phyloP scores from a whole-genome alignment of 495 filamentous ascomycete species.

The Penicillium pancosmium region DNA sequence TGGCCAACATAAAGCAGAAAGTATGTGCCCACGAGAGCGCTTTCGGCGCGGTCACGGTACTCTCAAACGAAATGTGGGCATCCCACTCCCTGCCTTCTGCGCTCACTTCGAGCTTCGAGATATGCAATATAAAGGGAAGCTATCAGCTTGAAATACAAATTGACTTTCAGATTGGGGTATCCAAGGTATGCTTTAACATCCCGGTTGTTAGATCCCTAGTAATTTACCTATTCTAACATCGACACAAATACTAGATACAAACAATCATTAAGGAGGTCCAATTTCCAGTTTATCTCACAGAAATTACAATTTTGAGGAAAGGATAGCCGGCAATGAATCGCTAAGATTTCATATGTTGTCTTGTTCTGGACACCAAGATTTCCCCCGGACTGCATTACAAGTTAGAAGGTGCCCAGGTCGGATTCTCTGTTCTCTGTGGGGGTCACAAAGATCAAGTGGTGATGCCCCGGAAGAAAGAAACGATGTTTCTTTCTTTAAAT shows the following conservation, averaged over 20 bases:
- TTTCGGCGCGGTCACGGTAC: not conserved
- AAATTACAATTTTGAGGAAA: not conserved
- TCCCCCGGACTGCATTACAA: too few species aligned
- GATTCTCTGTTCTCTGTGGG: too few species aligned
- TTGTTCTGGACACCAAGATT: too few species aligned
- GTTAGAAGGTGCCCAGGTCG: too few species aligned
- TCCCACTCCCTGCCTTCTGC: not conserved
- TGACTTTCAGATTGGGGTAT: not conserved
- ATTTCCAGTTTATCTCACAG: not conserved
- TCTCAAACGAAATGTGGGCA: not conserved
- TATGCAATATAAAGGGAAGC: not conserved
- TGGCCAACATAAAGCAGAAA: not conserved
- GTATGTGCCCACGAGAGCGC: not conserved
- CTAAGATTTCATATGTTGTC: too few species aligned
- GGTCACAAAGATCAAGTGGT: too few species aligned
- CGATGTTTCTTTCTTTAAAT: too few species aligned
- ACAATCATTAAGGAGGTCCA: not conserved
- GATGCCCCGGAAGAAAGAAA: too few species aligned
- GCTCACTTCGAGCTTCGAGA: constrained; percentile 2
- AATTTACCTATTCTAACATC: not conserved
- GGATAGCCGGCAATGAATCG: too few species aligned
- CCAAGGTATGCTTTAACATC: not conserved
- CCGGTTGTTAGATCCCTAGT: too few species aligned
- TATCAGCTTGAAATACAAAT: constrained; percentile 4
- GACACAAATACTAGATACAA: not conserved